Base-by-base conservation (phyloP, 179 eudicot genomes). In the Pouteria campechiana region DNA sequence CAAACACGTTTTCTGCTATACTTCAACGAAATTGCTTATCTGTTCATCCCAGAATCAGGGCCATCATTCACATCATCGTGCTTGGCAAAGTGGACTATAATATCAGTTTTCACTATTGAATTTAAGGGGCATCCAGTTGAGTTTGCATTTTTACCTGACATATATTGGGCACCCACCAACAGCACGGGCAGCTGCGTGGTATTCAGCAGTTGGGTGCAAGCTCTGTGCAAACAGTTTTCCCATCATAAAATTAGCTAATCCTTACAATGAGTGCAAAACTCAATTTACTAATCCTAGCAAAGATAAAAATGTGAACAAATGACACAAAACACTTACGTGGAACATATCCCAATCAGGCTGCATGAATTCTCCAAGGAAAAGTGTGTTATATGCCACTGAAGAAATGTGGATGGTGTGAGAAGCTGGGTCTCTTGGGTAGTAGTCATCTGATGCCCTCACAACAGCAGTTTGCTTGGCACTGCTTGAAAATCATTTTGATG, bases 291-390 rank as follows among this genome's bases (percentile, higher is more conserved):
- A 3, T 11, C 17, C 17, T 2, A 21, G 11, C 28, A 6, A 17
- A 50, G 12, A 36, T 1, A 13, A 34, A 24, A 2, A 7, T 21
- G 6, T 40, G 37, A n/a, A 3, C 25, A 46, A n/a, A 11, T 27
- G 36, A 17, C 50, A 22, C 9, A 14, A 8, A 34, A 48, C 9
- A 64, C 90, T 72, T 59, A 86, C 95, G 32, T 90, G 98, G 48
- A 90, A 90, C 98, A 90, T 86, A 50, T 90, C 98, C 98, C 98
- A 90, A 63, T 90, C 98, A 7, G 96, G 94, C 25, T 69, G 90
- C 96, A 86, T 86, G 50, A 90, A 79, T 49, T 90, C 98, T 37
- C 96, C 98, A 9, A 90, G 83, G 69, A 86, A 90, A 13, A 86
- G 10, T 1, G 95, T 69, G 45, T 90, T 90, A 49, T 76, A 90